Conservation (phyloP, 2,329 filamentous ascomycete species). For the Phyllosticta citribraziliensis region DNA sequence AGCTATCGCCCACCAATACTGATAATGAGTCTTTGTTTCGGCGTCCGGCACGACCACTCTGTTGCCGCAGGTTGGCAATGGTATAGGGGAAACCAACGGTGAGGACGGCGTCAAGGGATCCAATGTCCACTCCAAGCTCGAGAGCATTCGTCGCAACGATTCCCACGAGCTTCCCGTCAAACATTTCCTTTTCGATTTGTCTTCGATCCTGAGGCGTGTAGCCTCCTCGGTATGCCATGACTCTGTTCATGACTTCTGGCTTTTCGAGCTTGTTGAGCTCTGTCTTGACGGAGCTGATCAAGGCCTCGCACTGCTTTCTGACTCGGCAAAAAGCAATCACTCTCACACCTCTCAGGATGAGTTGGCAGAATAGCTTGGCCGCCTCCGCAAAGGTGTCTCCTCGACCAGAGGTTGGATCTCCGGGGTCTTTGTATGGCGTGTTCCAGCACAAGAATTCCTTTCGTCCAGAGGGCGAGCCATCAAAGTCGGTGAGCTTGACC, state of each 20-base stretch:
- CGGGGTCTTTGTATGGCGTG: conserved; percentile 83
- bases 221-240: conserved; percentile 93
- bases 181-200: conserved; percentile 90
- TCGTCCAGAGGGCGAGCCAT: conserved; percentile 82
- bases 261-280: conserved; percentile 67
- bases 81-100: conserved; percentile 93
- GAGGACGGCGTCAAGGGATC: conserved; percentile 83
- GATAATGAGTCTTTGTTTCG: conserved; percentile 90
- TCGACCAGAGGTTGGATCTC: conserved; percentile 75
- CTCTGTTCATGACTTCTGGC: conserved; percentile 62
- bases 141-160: conserved; percentile 90
- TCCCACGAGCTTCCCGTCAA: conserved; percentile 83
- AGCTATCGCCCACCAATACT: conserved; percentile 78
- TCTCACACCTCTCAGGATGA: conserved; percentile 78
- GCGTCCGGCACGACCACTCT: conserved; percentile 84
- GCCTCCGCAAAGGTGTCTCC: conserved; percentile 75
- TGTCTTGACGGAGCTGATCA: conserved; percentile 68
- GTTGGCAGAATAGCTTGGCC: conserved; percentile 81
- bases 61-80: conserved; percentile 87
- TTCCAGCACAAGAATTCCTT: conserved; percentile 99
- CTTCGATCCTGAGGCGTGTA: conserved; percentile 88
- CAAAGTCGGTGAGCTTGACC: conserved; percentile 74
- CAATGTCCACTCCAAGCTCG: conserved; percentile 92
- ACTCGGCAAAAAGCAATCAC: conserved; percentile 90
- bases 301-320: conserved; percentile 75